Base-by-base conservation (phyloP, 495 filamentous ascomycete genomes). In the Massariosphaeria phaeospora region DNA sequence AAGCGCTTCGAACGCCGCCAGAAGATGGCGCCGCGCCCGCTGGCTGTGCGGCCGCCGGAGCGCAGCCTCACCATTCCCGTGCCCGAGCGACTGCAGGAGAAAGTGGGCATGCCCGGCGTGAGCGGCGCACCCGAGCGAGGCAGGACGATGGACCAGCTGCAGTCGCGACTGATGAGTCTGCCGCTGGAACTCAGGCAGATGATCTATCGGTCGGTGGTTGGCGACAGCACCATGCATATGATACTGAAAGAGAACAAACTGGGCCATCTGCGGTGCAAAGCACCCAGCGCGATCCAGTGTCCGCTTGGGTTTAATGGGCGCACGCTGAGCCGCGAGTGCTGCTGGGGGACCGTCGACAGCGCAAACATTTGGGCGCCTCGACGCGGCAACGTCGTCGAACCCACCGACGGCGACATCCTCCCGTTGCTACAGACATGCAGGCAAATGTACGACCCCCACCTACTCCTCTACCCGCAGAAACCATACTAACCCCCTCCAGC, bases 201-300 rank as follows among this genome's bases (percentile, higher is more conserved):
- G 51, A 52, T 61, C 3, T 61, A 42, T 17, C 17, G 47, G 4
- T 27, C n/a, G 7, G 44, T 46, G 26, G 15, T 61, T 3, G 57
- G 57, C 4, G 52, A 56, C 39, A 51, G 36, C 24, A 61, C 45
- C 3, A 42, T 61, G 46, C 57, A 61, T 25, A 50, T 61, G 12
- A 35, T 61, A 4, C 52, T 61, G 21, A 61, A 61, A 36, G 24
- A 46, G 38, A 18, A 47, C 3, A 61, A 48, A 33, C 45, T 61
- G 12, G 57, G 57, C 5, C 52, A 61, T 34, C 20, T 61, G 23
- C 38, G 51, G 33, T 61, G 57, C 52, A 61, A 61, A 31, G 58
- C 58, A 2, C 25, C 45, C 4, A 52, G 31, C 33, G 27, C 35
- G 36, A 12, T 40, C 17, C 45, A 44, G 8, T 61, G 52, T 42